Evolutionary conservation across 1,139 yeast genomes (phyloP).

Genomic region (Scheffersomyces segobiensis): DNA sequence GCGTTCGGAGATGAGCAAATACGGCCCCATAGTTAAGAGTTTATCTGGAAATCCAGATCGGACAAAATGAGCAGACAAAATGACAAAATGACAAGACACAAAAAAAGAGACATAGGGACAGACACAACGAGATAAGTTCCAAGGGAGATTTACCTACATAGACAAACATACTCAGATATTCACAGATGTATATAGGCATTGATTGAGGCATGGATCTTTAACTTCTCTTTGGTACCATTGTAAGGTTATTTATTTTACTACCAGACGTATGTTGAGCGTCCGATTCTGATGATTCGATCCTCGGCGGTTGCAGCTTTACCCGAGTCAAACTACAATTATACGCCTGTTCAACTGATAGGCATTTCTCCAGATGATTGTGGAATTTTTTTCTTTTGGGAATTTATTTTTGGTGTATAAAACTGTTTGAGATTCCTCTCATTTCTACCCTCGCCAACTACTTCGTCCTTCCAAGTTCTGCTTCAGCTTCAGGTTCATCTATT

Average conservation of each 20-base stretch:
- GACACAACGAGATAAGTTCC: too few species aligned
- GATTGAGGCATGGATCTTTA: too few species aligned
- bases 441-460: background rate
- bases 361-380: background rate
- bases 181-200: too few species aligned
- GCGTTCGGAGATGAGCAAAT: background rate
- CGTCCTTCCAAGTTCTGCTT: background rate
- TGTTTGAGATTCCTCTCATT: background rate
- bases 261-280: background rate
- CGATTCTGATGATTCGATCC: background rate
- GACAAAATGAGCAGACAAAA: background rate
- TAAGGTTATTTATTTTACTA: background rate
- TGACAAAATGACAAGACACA: too few species aligned
- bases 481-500: background rate
- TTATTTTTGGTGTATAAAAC: background rate
- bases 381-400: background rate
- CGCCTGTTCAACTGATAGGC: background rate
- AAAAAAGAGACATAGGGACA: too few species aligned
- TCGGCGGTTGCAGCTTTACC: background rate
- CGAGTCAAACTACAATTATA: background rate
- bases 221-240: background rate
- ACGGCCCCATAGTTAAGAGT: background rate
- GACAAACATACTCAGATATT: too few species aligned
- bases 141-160: too few species aligned
- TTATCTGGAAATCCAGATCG: background rate